Base-by-base conservation (phyloP, 192 early-diverging fungal genomes). In the Backusella morwellensis region DNA sequence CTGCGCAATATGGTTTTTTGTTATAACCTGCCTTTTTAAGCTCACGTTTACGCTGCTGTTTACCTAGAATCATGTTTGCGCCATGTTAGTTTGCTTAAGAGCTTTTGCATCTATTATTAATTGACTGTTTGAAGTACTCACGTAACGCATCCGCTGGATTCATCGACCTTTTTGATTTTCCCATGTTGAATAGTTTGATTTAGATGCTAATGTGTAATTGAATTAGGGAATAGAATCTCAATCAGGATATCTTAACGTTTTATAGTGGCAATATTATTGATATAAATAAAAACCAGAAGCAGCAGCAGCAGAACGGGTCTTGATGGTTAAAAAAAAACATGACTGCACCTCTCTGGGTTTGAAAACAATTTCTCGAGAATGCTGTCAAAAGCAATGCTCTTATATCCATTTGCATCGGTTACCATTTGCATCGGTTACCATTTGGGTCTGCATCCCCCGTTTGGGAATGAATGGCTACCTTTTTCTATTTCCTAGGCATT, bases 141-240 rank as follows among this genome's bases (percentile, higher is more conserved):
- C 80, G 76, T n/a, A 69, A 4, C 14, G 80, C 80, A 75, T 82
- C 80, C 3, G 80, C 80, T 34, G 80, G 80, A 78, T 82, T 82
- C 17, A 82, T 75, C 17, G 70, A 72, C 42, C 74, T 70, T 54
- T 82, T 82, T 50, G 78, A 50, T 42, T 79, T 79, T 38, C 47
- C 78, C 78, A 79, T 79, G 17, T 14, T 36, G 56, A 14, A 14
- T 63, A 23, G 3, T 63, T 63, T 29, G 56, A 63, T 63, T 29
- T 26, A 50, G 26, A 26, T 63, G 9, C 23, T 9, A 63, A 63
- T 29, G 19, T n/a, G 17, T 1, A 50, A 50, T n/a, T 63, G 3
- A 29, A 29, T 23, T 63, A 29, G 21, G 11, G 21, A 23, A 63
- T 3, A 29, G 2, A 63, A 14, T 63, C 3, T 9, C 4, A 63